Base-by-base conservation (phyloP, 257 asterid species). In the Euphrasia confusa region DNA sequence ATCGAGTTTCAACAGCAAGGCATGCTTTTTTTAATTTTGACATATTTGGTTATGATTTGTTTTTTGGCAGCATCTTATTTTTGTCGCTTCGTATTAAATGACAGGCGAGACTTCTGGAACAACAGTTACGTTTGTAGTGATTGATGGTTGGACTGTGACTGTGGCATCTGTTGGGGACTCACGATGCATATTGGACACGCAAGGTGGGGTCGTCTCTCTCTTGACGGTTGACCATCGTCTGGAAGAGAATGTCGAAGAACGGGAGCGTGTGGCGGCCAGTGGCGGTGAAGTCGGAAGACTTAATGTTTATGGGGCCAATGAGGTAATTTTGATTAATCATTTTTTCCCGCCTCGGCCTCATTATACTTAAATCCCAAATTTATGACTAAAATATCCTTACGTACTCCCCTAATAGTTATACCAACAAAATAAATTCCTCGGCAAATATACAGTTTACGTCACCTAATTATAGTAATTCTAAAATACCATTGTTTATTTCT, bases 121-220 rank as follows among this genome's bases (percentile, higher is more conserved):
- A 14, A 92, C 99, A 1, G 97, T 89, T 66, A 92, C 97, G 40
- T 89, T 92, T 72, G 97, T 89, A 39, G 94, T 92, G 67, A 84
- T 92, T 65, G 99, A 89, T 72, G 95, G 88, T 15, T 92, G 97
- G 99, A 92, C 97, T 26, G 94, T 92, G 69, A 92, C 99, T 40
- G 99, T 89, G 69, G 99, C 99, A 63, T 92, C 99, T 55, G 99
- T 92, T 65, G 99, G 99, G 65, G 99, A 92, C 82, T 92, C 99
- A 68, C 83, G 96, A 32, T 89, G 97, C 84, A 89, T 89, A 72
- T 73, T 92, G 82, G 97, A 92, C 81, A 80, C 97, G 2, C 96
- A 78, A 72, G 97, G 97, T 1, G 97, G 99, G 66, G 87, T 83
- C 33, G 94, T 89, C 65, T 89, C 94, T 42, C 81, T 89, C 55